A percentile compares a stretch with the other conserved stretches of the same genome.
These are phyloP conservation scores for Monascus ruber DNA, from an alignment of 2,329 filamentous ascomycete species.

Conservation along the genomic window DNA sequence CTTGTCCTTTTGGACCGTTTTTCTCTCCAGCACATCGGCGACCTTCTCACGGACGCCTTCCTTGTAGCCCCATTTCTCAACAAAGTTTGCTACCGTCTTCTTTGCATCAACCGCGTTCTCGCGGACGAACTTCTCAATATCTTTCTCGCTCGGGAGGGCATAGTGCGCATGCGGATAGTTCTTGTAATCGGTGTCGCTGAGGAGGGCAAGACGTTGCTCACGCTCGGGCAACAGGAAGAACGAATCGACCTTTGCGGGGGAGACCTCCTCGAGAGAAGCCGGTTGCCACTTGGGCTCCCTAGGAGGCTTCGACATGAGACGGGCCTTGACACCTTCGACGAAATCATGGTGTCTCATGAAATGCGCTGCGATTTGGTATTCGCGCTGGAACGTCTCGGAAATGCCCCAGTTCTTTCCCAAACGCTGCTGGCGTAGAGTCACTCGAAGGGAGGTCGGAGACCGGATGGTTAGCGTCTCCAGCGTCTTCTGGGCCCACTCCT, in stretches of 20 bases:
- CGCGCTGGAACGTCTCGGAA: constrained; percentile 68
- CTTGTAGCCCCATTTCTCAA: constrained; percentile 49
- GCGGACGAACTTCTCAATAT: constrained; percentile 36
- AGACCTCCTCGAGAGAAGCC: constrained; percentile 56
- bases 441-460: constrained; percentile 77
- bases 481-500: constrained; percentile 69
- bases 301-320: constrained; percentile 60
- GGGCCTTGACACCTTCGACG: constrained; percentile 74
- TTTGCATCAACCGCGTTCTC: constrained; percentile 33
- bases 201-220: constrained; percentile 44
- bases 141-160: constrained; percentile 59
- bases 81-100: constrained; percentile 53
- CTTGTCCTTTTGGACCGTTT: constrained; percentile 39
- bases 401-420: constrained; percentile 68
- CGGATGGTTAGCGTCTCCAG: constrained; percentile 62
- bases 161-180: constrained; percentile 62
- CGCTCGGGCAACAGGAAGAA: constrained; percentile 54
- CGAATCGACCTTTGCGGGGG: constrained; percentile 44
- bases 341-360: constrained; percentile 95
- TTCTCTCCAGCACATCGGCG: constrained; percentile 54
- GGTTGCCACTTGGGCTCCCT: constrained; percentile 65
- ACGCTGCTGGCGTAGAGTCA: constrained; percentile 73
- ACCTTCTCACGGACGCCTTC: constrained; percentile 60
- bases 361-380: constrained; percentile 69
- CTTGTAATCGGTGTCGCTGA: constrained; percentile 50